A percentile compares a stretch with the other conserved stretches of the same genome.
phyloP scores from a whole-genome alignment of 2,329 filamentous ascomycete species.

The Epichloe baconii region DNA sequence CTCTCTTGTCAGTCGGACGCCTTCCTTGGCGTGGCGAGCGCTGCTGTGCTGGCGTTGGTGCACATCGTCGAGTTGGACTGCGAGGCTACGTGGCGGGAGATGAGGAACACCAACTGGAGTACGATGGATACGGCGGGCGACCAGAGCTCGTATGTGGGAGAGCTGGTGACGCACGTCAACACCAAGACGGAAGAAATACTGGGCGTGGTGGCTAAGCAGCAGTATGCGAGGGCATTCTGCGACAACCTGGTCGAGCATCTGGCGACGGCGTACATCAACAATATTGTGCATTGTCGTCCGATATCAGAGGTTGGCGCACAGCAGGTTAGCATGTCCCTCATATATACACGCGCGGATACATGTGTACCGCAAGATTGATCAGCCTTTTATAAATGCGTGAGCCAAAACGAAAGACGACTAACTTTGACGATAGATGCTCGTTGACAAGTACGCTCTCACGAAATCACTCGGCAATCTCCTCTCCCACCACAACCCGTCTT shows the following conservation, averaged over 20 bases:
- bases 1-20: constrained; percentile 86
- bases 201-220: constrained; percentile 68
- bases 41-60: constrained; percentile 72
- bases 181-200: constrained; percentile 62
- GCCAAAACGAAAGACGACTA: not conserved
- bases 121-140: constrained; percentile 88
- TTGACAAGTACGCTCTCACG: constrained; percentile 85
- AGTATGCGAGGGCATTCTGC: constrained; percentile 88
- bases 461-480: constrained; percentile 64
- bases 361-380: not conserved
- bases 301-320: constrained; percentile 91
- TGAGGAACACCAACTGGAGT: constrained; percentile 92
- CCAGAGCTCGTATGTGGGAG: constrained; percentile 81
- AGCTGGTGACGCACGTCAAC: constrained; percentile 64
- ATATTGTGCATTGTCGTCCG: constrained; percentile 77
- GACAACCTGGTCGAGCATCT: constrained; percentile 90
- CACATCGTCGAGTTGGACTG: constrained; percentile 70
- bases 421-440: constrained; percentile 55
- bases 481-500: constrained; percentile 42
- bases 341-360: too few species aligned
- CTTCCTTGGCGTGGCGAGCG: constrained; percentile 88
- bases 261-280: constrained; percentile 64
- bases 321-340: constrained; percentile 42
- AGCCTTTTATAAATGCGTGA: not conserved
- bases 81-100: constrained; percentile 86